Evolutionary conservation across 2,329 filamentous ascomycete species (phyloP).

Genomic region (Ophiostoma sp.): DNA sequence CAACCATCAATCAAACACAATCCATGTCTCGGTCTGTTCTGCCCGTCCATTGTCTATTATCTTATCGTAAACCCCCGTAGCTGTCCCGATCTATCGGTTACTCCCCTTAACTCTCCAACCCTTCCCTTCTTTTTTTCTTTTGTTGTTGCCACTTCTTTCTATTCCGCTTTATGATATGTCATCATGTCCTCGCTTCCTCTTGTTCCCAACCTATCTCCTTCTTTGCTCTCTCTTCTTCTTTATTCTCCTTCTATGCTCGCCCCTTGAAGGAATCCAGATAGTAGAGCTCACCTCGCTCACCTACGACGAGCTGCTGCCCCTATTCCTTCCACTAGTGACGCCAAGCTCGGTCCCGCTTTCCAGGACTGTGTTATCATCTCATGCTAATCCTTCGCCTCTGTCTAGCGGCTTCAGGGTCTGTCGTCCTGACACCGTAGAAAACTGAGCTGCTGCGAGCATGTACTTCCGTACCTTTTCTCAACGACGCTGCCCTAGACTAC

Average conservation of each 20-base stretch:
- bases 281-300: neutral
- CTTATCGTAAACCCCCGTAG: neutral
- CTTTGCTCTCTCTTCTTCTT: neutral
- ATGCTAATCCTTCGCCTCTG: neutral
- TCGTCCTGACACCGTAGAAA: neutral
- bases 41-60: neutral
- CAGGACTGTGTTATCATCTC: neutral
- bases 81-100: neutral
- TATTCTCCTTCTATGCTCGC: neutral
- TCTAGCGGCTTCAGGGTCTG: neutral
- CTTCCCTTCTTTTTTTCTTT: neutral
- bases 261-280: neutral
- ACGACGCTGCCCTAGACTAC: neutral
- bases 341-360: slow-evolving; percentile 6
- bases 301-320: neutral
- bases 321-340: neutral
- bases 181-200: neutral
- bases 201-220: neutral
- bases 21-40: slow-evolving; percentile 6
- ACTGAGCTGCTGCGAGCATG: neutral
- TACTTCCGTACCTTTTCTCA: neutral
- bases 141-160: neutral
- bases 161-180: neutral
- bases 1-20: neutral
- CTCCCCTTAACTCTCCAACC: neutral